Evolutionary conservation across 345 rosid species (phyloP), one percentile per base, ranked within the genome.

Genomic region (Bruguiera parviflora): DNA sequence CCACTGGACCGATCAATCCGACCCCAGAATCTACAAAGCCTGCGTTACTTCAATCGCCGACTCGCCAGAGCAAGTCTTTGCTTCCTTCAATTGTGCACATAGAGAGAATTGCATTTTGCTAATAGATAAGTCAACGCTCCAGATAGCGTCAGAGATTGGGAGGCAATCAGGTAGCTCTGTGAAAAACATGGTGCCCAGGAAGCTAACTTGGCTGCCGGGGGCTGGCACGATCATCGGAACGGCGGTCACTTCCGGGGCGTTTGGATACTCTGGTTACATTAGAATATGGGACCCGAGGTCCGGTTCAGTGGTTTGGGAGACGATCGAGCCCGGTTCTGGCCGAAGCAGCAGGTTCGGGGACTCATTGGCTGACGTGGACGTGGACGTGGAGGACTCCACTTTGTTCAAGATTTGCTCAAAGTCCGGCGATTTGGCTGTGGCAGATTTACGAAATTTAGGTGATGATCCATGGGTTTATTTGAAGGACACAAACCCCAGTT

Each of bases 241-340:
- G 25, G 79, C 92, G 0, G 86, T 92, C 19, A 78, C 81, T 6
- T 73, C 73, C 0, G 96, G 99, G 19, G 89, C 88, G 19, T 95
- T 95, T 64, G 98, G 98, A 27, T 94, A 76, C 73, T 84, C 97
- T 0, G 98, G 98, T 0, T 94, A 92, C 71, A 80, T 94, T 58
- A 60, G 96, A 65, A 74, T 92, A 10, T 92, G 97, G 99, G 99
- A 94, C 72, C 88, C 96, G 0, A 79, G 97, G 73, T 66, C 85
- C 1, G 77, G 82, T 19, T 57, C 51, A 22, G 85, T 89, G 63
- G 85, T 88, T 4, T 94, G 98, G 98, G 96, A 91, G 68, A 88
- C 96, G 24, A 89, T 59, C 67, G 98, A 94, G 83, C 98, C 98
- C 18, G 97, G 98, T 1, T 84, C 95, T 8, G 97, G 97, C 19